Evolutionary conservation across 208 protist genomes (phyloP).

Genomic region (Crithidia thermophila): DNA sequence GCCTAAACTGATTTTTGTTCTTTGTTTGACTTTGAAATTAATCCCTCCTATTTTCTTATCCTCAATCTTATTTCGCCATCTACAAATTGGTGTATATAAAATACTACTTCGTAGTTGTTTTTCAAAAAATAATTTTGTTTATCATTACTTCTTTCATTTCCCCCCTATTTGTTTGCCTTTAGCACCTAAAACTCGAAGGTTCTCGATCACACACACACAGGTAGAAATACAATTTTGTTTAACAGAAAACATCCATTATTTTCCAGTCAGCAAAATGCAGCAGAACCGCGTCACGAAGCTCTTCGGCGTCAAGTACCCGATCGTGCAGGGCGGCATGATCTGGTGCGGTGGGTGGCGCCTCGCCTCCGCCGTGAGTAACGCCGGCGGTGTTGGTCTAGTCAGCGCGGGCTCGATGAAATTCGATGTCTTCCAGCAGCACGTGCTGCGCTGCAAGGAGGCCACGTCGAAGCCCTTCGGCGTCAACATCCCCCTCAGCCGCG

Average conservation of each 20-base stretch:
- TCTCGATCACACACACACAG: slow-evolving; percentile 16
- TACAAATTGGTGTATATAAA: too few relatives aligned
- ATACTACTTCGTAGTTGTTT: too few relatives aligned
- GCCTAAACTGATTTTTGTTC: too few relatives aligned
- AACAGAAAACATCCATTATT: neutral
- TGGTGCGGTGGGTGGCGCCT: slow-evolving; percentile 82
- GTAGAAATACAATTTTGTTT: neutral
- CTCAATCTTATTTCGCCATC: too few relatives aligned
- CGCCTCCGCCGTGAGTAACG: slow-evolving; percentile 84
- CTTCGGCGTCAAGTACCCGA: slow-evolving; percentile 79
- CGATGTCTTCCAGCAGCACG: slow-evolving; percentile 64
- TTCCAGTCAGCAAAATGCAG: slow-evolving; percentile 24
- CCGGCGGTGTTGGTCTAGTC: slow-evolving; percentile 85
- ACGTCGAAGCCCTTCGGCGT: slow-evolving; percentile 78
- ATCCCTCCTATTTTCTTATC: too few relatives aligned
- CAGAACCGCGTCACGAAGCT: slow-evolving; percentile 49
- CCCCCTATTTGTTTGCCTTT: too few relatives aligned
- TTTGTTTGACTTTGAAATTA: too few relatives aligned
- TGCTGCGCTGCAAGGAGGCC: slow-evolving; percentile 49
- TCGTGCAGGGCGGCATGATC: slow-evolving; percentile 85
- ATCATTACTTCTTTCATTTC: too few relatives aligned
- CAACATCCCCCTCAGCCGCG: slow-evolving; percentile 61
- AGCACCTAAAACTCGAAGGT: too few relatives aligned
- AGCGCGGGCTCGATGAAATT: slow-evolving; percentile 76
- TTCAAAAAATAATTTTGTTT: too few relatives aligned